phyloP scores from a whole-genome alignment of 2,329 filamentous ascomycete genomes.

The Cryphonectria nitschkei region DNA sequence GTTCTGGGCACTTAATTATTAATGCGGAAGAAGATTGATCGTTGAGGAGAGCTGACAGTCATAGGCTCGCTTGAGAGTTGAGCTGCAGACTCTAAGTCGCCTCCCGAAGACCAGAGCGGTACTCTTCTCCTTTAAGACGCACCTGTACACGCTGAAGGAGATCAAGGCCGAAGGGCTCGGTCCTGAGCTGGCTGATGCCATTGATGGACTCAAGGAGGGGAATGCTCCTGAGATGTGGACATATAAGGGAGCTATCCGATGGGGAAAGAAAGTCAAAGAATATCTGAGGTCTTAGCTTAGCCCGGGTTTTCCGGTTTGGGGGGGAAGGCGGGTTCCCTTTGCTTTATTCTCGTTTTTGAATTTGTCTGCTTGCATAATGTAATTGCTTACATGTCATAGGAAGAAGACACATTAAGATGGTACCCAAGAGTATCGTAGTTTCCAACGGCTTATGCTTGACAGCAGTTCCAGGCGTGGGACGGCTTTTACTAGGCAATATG shows the following conservation, averaged over 20 bases:
- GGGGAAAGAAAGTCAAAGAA: conserved; percentile 51
- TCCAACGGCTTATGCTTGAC: too few species aligned
- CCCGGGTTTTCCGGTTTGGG: too few species aligned
- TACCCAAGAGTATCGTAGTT: too few species aligned
- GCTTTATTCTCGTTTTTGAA: not conserved
- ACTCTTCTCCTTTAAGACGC: conserved; percentile 61
- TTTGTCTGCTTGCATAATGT: too few species aligned
- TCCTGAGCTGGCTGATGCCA: conserved; percentile 51
- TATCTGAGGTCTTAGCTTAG: conserved; percentile 45
- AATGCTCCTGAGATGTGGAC: conserved; percentile 58
- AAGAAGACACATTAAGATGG: too few species aligned
- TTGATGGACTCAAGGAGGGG: conserved; percentile 54
- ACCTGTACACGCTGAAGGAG: conserved; percentile 51
- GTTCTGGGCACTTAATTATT: not conserved
- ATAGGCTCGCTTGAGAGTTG: conserved; percentile 47
- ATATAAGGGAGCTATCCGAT: conserved; percentile 54
- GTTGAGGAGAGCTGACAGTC: not conserved
- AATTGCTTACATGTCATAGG: too few species aligned
- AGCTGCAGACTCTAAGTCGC: conserved; percentile 56
- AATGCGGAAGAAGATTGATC: not conserved
- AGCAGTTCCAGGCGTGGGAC: too few species aligned
- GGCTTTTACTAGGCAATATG: too few species aligned
- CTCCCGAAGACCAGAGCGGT: conserved; percentile 51
- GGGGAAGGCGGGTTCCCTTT: too few species aligned
- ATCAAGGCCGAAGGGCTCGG: conserved; percentile 55